Conservation (phyloP, 805 yeast genomes). For the Priceomyces medius region DNA sequence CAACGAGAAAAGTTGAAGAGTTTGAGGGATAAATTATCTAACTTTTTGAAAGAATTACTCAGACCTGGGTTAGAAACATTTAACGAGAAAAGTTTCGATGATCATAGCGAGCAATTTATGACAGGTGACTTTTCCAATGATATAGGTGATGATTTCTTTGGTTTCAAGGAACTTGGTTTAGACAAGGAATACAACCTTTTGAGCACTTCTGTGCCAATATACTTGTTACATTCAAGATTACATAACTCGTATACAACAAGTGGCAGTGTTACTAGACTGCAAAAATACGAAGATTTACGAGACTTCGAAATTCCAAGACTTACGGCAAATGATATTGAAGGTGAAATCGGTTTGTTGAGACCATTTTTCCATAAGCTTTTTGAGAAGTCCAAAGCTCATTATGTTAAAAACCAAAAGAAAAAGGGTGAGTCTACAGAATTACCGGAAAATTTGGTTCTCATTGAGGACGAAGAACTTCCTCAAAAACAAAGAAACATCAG, state of each 20-base stretch:
- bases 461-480: conserved; percentile 86
- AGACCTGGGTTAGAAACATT: conserved; percentile 77
- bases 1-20: conserved; percentile 71
- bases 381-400: conserved; percentile 45
- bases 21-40: conserved; percentile 61
- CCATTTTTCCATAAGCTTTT: conserved; percentile 48
- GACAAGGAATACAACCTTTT: conserved; percentile 88
- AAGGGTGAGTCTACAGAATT: conserved; percentile 39
- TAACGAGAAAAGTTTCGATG: conserved; percentile 76
- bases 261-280: conserved; percentile 47
- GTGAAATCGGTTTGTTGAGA: conserved; percentile 56
- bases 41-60: conserved; percentile 72
- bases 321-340: conserved; percentile 47
- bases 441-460: conserved; percentile 41
- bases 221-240: conserved; percentile 74
- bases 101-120: conserved; percentile 89
- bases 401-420: conserved; percentile 38
- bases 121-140: conserved; percentile 94
- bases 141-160: conserved; percentile 96
- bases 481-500: conserved; percentile 71
- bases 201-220: conserved; percentile 85
- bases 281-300: conserved; percentile 65
- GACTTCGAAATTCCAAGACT: conserved; percentile 55
- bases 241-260: conserved; percentile 52
- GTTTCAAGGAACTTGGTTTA: conserved; percentile 89